Conservation (phyloP, 352 stramenopile species). For the Pythium brachiatum region DNA sequence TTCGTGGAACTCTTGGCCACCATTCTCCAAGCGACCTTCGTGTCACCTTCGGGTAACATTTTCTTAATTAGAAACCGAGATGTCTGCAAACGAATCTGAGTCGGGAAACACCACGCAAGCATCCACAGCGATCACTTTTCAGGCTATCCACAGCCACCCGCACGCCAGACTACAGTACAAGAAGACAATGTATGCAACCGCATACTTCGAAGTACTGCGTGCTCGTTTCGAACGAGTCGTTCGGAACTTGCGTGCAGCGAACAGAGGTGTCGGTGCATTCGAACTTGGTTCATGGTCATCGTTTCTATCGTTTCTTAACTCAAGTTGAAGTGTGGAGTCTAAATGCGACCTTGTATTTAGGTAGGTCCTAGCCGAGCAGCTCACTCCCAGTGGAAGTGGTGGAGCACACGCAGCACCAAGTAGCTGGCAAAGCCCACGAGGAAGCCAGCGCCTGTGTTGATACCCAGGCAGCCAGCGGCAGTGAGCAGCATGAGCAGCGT, state of each 20-base stretch:
- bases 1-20: background rate
- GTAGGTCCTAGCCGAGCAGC: too few species aligned
- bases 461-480: constrained; percentile 25
- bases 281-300: background rate
- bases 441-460: constrained; percentile 35
- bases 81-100: background rate
- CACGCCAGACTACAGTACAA: too few species aligned
- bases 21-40: background rate
- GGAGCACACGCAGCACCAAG: constrained; percentile 20
- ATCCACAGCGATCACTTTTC: too few species aligned
- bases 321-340: background rate
- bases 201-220: too few species aligned
- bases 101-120: background rate
- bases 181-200: too few species aligned
- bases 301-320: constrained; percentile 5
- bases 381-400: constrained; percentile 18
- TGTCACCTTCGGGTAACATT: background rate
- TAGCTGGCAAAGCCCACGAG: constrained; percentile 29
- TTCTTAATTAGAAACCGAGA: background rate
- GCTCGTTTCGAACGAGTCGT: too few species aligned
- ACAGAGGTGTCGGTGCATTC: too few species aligned
- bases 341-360: background rate
- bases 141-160: too few species aligned
- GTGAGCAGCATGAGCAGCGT: constrained; percentile 32
- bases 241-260: too few species aligned